Percentiles rank a stretch among this genome's conserved stretches.
These are phyloP conservation scores for Penicillium fimorum DNA, from an alignment of 495 filamentous ascomycete species.

Conservation along the genomic window DNA sequence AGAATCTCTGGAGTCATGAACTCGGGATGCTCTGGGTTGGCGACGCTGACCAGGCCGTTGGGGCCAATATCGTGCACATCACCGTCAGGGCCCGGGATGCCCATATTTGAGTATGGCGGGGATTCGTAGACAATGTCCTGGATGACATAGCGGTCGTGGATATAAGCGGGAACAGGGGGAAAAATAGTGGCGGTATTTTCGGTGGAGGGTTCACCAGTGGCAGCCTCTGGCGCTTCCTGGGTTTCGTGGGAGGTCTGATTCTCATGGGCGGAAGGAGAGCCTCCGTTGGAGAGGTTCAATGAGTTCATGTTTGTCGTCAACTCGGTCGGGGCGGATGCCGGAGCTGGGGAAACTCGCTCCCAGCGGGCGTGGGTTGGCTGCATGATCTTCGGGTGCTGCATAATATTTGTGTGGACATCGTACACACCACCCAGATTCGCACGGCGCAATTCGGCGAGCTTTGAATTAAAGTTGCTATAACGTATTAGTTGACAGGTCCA, in stretches of 20 bases:
- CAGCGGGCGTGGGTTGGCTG: slow-evolving; percentile 86
- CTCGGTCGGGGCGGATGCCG: slow-evolving; percentile 25
- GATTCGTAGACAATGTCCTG: slow-evolving; percentile 67
- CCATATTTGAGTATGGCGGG: slow-evolving; percentile 56
- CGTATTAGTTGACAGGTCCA: slow-evolving; percentile 24
- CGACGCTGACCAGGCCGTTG: slow-evolving; percentile 59
- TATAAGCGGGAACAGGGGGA: slow-evolving; percentile 58
- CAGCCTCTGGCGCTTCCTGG: not conserved
- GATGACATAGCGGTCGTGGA: slow-evolving; percentile 73
- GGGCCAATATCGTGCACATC: slow-evolving; percentile 58
- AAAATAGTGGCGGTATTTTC: slow-evolving; percentile 46
- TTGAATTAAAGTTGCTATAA: slow-evolving; percentile 74
- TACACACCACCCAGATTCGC: slow-evolving; percentile 75
- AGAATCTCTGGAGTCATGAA: slow-evolving; percentile 65
- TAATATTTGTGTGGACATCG: slow-evolving; percentile 86
- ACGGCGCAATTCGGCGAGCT: slow-evolving; percentile 61
- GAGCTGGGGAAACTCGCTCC: slow-evolving; percentile 56
- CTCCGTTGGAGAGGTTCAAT: slow-evolving; percentile 34
- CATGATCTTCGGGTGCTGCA: slow-evolving; percentile 83
- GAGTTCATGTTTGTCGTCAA: slow-evolving; percentile 40
- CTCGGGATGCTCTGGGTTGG: slow-evolving; percentile 39
- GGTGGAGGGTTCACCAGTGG: slow-evolving; percentile 4
- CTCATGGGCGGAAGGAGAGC: slow-evolving; percentile 6
- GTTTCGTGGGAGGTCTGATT: slow-evolving; percentile 11
- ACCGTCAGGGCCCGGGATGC: slow-evolving; percentile 64